Percentiles rank a stretch among this genome's conserved stretches.
Evolutionary conservation across 768 basidiomycete species (phyloP).

Genomic region (Xerocomus spinulosus): DNA sequence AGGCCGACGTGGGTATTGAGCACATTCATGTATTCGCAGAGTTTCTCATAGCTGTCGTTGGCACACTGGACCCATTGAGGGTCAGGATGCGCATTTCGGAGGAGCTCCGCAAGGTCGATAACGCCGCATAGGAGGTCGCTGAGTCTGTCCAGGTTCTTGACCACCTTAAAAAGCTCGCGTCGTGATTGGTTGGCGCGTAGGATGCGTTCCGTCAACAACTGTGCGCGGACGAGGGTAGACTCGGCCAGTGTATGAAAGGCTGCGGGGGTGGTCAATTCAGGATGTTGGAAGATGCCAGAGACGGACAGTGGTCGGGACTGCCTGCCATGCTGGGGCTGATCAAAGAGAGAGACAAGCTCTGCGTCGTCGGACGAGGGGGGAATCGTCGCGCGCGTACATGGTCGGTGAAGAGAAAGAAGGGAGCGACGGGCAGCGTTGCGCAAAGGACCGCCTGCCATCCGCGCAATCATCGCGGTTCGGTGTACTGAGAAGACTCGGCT

Average conservation of each 20-base stretch:
- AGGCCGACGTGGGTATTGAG: constrained; percentile 91
- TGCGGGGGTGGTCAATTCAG: constrained; percentile 61
- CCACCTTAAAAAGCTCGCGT: constrained; percentile 74
- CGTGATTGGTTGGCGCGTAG: constrained; percentile 66
- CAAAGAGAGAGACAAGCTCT: constrained; percentile 66
- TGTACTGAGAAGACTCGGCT: not conserved
- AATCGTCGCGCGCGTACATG: constrained; percentile 43
- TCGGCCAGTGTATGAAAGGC: constrained; percentile 70
- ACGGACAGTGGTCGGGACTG: constrained; percentile 42
- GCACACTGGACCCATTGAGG: constrained; percentile 76
- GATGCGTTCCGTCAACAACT: constrained; percentile 80
- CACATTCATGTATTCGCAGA: constrained; percentile 97
- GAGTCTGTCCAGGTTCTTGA: constrained; percentile 94
- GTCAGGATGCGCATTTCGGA: constrained; percentile 93
- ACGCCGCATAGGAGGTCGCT: constrained; percentile 95
- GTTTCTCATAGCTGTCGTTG: constrained; percentile 81
- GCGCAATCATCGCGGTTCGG: constrained; percentile 32
- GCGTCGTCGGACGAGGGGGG: constrained; percentile 64
- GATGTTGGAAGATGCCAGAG: constrained; percentile 85
- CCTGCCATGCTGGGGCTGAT: constrained; percentile 46
- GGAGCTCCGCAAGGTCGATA: constrained; percentile 91
- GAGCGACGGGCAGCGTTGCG: constrained; percentile 25
- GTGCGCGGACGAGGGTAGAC: constrained; percentile 76
- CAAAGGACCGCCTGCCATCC: constrained; percentile 38
- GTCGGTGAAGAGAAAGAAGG: constrained; percentile 31